Percentiles rank a stretch among this genome's conserved stretches.
These are phyloP conservation scores for Penicillium goetzii DNA, from an alignment of 495 filamentous ascomycete species.

Conservation along the genomic window DNA sequence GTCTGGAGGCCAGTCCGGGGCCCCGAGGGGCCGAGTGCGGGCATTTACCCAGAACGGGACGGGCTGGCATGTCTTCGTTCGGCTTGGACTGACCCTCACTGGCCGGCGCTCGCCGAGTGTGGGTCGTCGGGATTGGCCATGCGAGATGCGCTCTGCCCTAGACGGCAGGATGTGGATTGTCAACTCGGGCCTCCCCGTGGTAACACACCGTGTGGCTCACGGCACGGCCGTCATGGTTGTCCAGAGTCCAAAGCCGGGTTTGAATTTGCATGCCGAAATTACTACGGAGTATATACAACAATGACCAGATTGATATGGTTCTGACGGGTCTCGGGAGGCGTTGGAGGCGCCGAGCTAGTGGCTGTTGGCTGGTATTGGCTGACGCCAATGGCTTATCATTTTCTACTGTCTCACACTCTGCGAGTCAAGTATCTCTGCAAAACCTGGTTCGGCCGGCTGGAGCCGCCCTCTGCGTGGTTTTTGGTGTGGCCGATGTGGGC, in stretches of 20 bases:
- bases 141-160: neutral
- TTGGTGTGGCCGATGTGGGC: conserved; percentile 5
- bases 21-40: conserved; percentile 29
- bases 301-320: neutral
- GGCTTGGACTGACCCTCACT: conserved; percentile 13
- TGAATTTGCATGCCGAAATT: neutral
- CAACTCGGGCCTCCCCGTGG: neutral
- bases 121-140: conserved; percentile 16
- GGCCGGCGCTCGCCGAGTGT: conserved; percentile 26
- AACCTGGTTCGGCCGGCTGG: conserved; percentile 1
- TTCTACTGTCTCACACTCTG: neutral
- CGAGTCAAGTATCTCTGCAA: neutral
- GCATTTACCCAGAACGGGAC: conserved; percentile 30
- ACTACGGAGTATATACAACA: neutral
- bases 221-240: neutral
- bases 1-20: conserved; percentile 28
- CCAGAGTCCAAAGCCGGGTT: neutral
- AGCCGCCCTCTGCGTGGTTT: neutral
- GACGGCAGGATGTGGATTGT: neutral
- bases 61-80: conserved; percentile 9
- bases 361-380: neutral
- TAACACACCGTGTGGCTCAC: neutral
- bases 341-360: neutral
- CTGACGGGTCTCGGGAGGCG: neutral
- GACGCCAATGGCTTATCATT: neutral